Evolutionary conservation across 1,139 yeast species (phyloP).

Genomic region (Nakaseomyces kungkrabaensis): DNA sequence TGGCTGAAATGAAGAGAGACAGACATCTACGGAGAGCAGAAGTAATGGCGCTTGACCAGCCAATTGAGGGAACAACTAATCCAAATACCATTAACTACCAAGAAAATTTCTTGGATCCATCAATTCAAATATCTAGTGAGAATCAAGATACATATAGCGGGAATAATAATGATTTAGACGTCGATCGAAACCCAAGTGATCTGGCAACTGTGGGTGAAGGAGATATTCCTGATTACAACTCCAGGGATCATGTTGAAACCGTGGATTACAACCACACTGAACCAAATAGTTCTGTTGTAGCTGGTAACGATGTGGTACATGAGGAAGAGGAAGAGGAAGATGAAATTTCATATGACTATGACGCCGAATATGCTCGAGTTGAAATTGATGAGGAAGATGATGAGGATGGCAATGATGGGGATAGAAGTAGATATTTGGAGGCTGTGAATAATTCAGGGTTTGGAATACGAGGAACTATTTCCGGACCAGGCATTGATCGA

Average conservation of each 20-base stretch:
- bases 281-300: background rate
- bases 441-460: background rate
- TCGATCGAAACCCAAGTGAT: background rate
- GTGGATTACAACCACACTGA: background rate
- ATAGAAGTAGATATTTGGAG: conserved; percentile 1
- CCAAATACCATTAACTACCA: background rate
- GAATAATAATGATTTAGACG: background rate
- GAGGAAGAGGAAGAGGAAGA: conserved; percentile 11
- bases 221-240: background rate
- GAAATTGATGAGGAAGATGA: conserved; percentile 13
- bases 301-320: background rate
- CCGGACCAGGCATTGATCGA: conserved; percentile 5
- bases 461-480: background rate
- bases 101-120: background rate
- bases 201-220: background rate
- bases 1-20: conserved; percentile 6
- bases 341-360: conserved; percentile 16
- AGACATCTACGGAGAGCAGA: conserved; percentile 2
- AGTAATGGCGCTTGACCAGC: background rate
- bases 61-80: background rate
- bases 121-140: background rate
- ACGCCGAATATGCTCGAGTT: conserved; percentile 15
- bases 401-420: conserved; percentile 8
- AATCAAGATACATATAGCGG: background rate
- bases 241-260: background rate